phyloP scores from a whole-genome alignment of 768 basidiomycete genomes.

The Rhodocollybia butyracea region DNA sequence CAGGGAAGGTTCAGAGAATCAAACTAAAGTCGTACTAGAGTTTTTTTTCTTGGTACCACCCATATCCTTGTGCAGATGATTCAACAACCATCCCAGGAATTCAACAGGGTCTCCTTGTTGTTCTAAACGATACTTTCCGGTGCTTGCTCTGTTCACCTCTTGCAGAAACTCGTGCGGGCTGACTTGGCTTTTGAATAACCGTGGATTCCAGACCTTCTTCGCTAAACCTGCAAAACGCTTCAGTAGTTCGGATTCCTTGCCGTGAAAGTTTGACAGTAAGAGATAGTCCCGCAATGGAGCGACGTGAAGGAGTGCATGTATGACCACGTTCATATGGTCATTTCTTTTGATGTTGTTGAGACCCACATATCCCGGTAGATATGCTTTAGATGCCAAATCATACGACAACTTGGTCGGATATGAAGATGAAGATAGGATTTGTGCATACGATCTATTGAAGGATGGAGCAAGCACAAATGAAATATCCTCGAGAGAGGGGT shows the following conservation, averaged over 20 bases:
- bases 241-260: conserved; percentile 83
- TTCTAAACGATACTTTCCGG: conserved; percentile 89
- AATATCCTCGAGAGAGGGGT: conserved; percentile 96
- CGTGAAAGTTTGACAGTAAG: conserved; percentile 67
- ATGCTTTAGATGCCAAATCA: conserved; percentile 78
- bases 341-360: conserved; percentile 97
- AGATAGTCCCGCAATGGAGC: conserved; percentile 86
- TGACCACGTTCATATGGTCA: conserved; percentile 96
- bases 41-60: conserved; percentile 92
- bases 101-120: conserved; percentile 96
- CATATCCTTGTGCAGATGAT: conserved; percentile 87
- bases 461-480: conserved; percentile 83
- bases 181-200: conserved; percentile 96
- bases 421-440: conserved; percentile 51
- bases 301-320: conserved; percentile 90
- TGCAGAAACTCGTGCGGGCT: conserved; percentile 99
- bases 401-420: conserved; percentile 75
- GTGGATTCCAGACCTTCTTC: conserved; percentile 95
- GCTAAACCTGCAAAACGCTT: conserved; percentile 84
- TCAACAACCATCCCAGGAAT: conserved; percentile 93
- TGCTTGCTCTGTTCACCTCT: conserved; percentile 88
- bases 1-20: conserved; percentile 16
- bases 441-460: conserved; percentile 65
- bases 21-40: conserved; percentile 61
- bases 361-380: conserved; percentile 91